Evolutionary conservation across 345 rosid species (phyloP).

Genomic region (Dimocarpus longan): DNA sequence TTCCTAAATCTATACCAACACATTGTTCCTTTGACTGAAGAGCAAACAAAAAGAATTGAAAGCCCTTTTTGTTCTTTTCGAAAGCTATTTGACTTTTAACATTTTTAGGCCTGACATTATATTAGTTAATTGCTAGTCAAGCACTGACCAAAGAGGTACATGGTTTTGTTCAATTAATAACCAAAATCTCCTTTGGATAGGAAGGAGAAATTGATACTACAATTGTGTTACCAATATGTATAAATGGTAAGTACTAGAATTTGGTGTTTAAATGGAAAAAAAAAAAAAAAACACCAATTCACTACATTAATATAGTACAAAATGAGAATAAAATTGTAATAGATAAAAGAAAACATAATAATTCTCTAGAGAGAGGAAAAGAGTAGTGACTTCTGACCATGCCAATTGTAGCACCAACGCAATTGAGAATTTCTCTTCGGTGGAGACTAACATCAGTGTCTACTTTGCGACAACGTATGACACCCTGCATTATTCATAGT

Average conservation of each 20-base stretch:
- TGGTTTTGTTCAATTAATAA: not conserved
- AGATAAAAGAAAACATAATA: not conserved
- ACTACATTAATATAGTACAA: not conserved
- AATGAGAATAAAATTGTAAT: not conserved
- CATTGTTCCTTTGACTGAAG: not conserved
- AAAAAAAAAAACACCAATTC: not conserved
- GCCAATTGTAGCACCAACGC: conserved; percentile 60
- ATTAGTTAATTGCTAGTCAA: not conserved
- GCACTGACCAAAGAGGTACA: too few relatives aligned
- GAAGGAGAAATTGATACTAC: not conserved
- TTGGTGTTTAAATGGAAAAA: not conserved
- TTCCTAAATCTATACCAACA: not conserved
- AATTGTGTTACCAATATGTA: not conserved
- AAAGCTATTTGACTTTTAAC: not conserved
- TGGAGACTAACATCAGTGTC: conserved; percentile 39
- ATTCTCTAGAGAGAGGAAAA: not conserved
- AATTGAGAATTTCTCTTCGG: conserved; percentile 65
- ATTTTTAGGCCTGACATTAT: not conserved
- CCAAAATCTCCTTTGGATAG: too few relatives aligned
- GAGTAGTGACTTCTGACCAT: conserved; percentile 41
- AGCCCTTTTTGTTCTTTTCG: not conserved
- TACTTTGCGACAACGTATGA: conserved; percentile 49
- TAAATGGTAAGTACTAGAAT: not conserved
- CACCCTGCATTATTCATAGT: conserved; percentile 39
- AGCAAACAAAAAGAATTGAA: not conserved